phyloP scores from a whole-genome alignment of 225 moss, liverwort and hornwort species.

The Pseudisothecium myosuroides region DNA sequence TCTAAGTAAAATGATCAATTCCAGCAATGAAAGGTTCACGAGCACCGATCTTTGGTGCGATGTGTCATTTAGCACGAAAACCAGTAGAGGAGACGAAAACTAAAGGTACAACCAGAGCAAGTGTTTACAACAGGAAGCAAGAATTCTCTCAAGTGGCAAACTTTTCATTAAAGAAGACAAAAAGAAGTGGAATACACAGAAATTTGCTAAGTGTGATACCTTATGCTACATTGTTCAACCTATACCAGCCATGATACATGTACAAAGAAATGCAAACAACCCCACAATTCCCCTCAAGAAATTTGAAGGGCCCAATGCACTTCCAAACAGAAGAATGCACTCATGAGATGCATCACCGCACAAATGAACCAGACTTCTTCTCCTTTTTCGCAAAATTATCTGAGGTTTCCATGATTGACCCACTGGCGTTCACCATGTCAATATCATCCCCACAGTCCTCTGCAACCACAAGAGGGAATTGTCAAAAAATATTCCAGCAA shows the following conservation, averaged over 20 bases:
- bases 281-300: background rate
- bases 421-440: conserved; percentile 48
- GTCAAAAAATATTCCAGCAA: background rate
- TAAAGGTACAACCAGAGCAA: background rate
- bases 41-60: background rate
- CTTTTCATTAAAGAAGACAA: conserved; percentile 5
- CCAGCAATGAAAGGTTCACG: background rate
- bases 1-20: background rate
- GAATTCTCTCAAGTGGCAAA: conserved; percentile 21
- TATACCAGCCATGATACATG: conserved; percentile 43
- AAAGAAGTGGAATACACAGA: conserved; percentile 3
- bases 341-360: conserved; percentile 16
- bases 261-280: conserved; percentile 27
- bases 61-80: background rate
- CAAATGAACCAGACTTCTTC: conserved; percentile 58
- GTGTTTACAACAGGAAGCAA: background rate
- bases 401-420: conserved; percentile 54
- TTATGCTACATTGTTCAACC: conserved; percentile 43
- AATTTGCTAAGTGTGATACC: background rate
- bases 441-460: conserved; percentile 50
- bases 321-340: background rate
- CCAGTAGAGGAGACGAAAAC: background rate
- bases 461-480: background rate
- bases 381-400: conserved; percentile 69
- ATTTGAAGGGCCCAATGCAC: background rate